phyloP scores from a whole-genome alignment of 1,284 basidiomycete species.

The Apiotrichum veenhuisii region DNA sequence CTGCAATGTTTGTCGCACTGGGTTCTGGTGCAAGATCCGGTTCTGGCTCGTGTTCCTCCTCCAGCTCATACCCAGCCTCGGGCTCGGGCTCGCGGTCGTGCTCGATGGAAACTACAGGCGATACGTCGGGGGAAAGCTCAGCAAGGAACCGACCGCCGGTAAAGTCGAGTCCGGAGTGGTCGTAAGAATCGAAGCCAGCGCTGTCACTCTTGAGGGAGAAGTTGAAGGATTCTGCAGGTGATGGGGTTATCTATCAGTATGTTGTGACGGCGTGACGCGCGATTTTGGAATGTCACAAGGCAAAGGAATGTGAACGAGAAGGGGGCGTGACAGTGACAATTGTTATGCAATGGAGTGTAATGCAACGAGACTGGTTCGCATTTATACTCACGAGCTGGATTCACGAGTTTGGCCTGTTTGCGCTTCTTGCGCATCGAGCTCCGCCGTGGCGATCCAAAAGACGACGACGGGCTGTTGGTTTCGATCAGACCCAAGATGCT shows the following conservation, averaged over 20 bases:
- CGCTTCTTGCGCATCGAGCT: slow-evolving; percentile 6
- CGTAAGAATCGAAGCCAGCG: not conserved
- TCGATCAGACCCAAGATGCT: not conserved
- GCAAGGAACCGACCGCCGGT: not conserved
- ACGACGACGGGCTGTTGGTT: not conserved
- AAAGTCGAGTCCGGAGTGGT: not conserved
- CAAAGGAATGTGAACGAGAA: too few relatives aligned
- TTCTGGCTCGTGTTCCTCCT: too few relatives aligned
- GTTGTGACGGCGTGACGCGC: not conserved
- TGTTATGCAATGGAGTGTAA: not conserved
- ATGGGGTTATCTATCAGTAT: too few relatives aligned
- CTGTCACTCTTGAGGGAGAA: not conserved
- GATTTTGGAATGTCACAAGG: too few relatives aligned
- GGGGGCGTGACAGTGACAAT: not conserved
- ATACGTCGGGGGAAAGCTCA: not conserved
- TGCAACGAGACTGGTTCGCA: too few relatives aligned
- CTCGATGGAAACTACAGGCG: not conserved
- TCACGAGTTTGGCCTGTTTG: slow-evolving; percentile 10
- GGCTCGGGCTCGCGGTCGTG: too few relatives aligned
- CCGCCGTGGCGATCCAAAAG: slow-evolving; percentile 2
- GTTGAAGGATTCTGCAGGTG: slow-evolving; percentile 3
- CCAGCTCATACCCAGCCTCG: too few relatives aligned
- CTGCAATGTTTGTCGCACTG: too few relatives aligned
- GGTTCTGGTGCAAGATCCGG: too few relatives aligned
- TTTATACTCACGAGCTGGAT: slow-evolving; percentile 5